These are phyloP conservation scores for Prunella vulgaris DNA, from an alignment of 257 asterid genomes.

Conservation along the genomic window DNA sequence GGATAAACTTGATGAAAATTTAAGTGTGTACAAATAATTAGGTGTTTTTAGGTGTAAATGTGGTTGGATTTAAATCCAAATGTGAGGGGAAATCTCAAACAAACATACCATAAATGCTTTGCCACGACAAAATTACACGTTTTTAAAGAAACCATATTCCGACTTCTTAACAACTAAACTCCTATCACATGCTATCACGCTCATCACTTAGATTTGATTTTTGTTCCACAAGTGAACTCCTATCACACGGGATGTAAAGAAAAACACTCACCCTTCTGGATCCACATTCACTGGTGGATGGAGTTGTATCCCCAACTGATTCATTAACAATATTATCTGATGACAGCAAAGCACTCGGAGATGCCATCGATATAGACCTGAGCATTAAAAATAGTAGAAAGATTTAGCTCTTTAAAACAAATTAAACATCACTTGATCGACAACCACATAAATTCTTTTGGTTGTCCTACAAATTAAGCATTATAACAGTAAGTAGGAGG, in stretches of 20 bases:
- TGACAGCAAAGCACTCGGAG: conserved; percentile 59
- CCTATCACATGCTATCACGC: neutral
- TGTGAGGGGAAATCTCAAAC: no score
- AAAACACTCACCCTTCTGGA: conserved; percentile 53
- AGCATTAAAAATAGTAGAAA: conserved; percentile 21
- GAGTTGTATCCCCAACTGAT: conserved; percentile 44
- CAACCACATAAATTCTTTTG: neutral
- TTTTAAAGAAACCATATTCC: neutral
- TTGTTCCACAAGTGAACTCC: no score
- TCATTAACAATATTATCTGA: conserved; percentile 62
- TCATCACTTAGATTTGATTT: conserved; percentile 4
- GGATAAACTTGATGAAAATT: no score
- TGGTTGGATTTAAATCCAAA: no score
- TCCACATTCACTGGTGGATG: conserved; percentile 72
- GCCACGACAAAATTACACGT: neutral
- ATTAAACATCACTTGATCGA: neutral
- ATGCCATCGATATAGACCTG: conserved; percentile 63
- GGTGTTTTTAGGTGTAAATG: no score
- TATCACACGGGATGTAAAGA: conserved; percentile 5
- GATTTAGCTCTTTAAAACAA: no score
- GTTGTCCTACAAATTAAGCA: neutral
- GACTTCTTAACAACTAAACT: neutral
- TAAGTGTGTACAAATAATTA: no score
- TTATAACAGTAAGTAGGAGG: neutral
- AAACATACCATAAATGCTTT: no score